phyloP scores from a whole-genome alignment of 2,329 filamentous ascomycete genomes.

The Diplodia scrobiculata region DNA sequence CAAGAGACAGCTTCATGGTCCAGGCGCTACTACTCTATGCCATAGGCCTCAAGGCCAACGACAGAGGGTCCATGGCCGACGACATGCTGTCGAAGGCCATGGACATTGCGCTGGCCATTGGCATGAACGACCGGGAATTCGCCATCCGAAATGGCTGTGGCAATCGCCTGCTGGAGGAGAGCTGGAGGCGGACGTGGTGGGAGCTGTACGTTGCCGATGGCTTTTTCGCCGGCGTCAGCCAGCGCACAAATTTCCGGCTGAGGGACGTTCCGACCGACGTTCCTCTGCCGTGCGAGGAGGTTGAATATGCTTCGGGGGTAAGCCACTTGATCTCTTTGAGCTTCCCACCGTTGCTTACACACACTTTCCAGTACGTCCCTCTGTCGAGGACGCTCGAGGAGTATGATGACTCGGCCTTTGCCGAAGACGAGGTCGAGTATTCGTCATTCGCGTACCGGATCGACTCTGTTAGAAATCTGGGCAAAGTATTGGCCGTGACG shows the following conservation, averaged over 20 bases:
- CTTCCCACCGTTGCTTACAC: conserved; percentile 21
- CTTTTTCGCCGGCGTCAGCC: conserved; percentile 78
- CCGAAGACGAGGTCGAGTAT: conserved; percentile 68
- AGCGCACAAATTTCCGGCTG: conserved; percentile 69
- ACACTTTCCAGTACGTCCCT: conserved; percentile 38
- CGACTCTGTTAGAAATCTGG: conserved; percentile 76
- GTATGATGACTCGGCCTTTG: conserved; percentile 76
- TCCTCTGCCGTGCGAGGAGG: conserved; percentile 78
- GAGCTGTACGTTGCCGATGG: conserved; percentile 78
- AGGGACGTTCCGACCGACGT: conserved; percentile 69
- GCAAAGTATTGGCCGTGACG: conserved; percentile 65
- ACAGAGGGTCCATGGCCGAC: conserved; percentile 68
- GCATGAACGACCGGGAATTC: conserved; percentile 71
- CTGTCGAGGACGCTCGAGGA: conserved; percentile 62
- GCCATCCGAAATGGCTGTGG: conserved; percentile 65
- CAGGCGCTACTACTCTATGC: conserved; percentile 77
- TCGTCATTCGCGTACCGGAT: conserved; percentile 86
- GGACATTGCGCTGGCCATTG: conserved; percentile 71
- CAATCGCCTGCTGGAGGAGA: conserved; percentile 73
- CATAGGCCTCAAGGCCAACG: conserved; percentile 75
- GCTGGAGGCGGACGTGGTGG: conserved; percentile 90
- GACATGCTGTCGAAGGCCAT: conserved; percentile 69
- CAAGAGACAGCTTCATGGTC: conserved; percentile 59
- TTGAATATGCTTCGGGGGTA: conserved; percentile 59
- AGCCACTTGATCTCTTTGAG: conserved; percentile 31